A percentile compares a stretch with the other conserved stretches of the same genome.
Evolutionary conservation across 768 basidiomycete species (phyloP).

Genomic region (Boletellus sp.): DNA sequence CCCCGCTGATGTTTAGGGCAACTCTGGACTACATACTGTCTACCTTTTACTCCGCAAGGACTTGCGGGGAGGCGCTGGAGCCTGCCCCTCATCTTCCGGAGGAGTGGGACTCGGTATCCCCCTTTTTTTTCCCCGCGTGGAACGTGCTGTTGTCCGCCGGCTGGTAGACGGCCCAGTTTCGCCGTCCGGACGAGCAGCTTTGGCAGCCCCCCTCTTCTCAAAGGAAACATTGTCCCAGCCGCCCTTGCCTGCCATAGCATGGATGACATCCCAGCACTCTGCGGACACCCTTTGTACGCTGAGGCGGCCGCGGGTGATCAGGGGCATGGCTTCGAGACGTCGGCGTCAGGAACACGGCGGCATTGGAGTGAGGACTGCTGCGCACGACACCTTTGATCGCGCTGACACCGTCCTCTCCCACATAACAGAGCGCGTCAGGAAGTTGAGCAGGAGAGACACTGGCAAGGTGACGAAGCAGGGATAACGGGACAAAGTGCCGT

Average conservation of each 20-base stretch:
- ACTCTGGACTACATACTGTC: not conserved
- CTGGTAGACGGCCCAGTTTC: not conserved
- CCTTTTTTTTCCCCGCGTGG: slow-evolving; percentile 22
- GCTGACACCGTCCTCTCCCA: slow-evolving; percentile 55
- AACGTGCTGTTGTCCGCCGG: not conserved
- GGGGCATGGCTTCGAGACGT: slow-evolving; percentile 58
- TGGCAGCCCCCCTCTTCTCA: slow-evolving; percentile 33
- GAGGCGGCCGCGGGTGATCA: slow-evolving; percentile 76
- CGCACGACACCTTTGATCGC: slow-evolving; percentile 57
- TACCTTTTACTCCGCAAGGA: slow-evolving; percentile 19
- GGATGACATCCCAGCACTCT: slow-evolving; percentile 61
- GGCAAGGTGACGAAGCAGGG: slow-evolving; percentile 66
- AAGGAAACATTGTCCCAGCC: slow-evolving; percentile 67
- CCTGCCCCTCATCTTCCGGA: slow-evolving; percentile 3
- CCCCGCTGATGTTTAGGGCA: too few species aligned
- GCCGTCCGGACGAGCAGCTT: not conserved
- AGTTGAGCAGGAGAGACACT: slow-evolving; percentile 33
- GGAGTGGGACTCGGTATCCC: not conserved
- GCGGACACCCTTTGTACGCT: slow-evolving; percentile 81
- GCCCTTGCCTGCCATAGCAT: slow-evolving; percentile 60
- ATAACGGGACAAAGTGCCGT: slow-evolving; percentile 70
- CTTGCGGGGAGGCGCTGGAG: slow-evolving; percentile 14
- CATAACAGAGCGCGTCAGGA: slow-evolving; percentile 60
- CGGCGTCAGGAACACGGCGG: slow-evolving; percentile 2
- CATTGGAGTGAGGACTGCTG: not conserved